phyloP scores from a whole-genome alignment of 2,329 filamentous ascomycete genomes.

The Simplicillium sp. region DNA sequence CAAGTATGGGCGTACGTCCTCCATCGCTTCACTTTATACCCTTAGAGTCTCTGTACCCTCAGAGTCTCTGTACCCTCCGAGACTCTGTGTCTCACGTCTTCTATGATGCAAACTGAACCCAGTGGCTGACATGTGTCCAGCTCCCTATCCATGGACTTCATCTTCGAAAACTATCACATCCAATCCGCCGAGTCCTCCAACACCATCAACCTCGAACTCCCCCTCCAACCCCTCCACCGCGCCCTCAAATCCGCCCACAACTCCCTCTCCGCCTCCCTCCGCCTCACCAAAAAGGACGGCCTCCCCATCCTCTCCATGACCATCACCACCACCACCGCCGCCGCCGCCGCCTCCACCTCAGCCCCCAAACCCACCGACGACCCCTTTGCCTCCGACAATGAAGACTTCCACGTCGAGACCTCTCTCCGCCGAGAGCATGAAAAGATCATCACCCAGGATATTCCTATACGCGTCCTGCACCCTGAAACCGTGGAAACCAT shows the following conservation, averaged over 20 bases:
- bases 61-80: no score
- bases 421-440: conserved; percentile 63
- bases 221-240: conserved; percentile 76
- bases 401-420: conserved; percentile 42
- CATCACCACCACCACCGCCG: conserved; percentile 66
- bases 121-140: conserved; percentile 20
- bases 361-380: conserved; percentile 24
- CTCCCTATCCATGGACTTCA: conserved; percentile 61
- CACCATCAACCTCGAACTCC: conserved; percentile 93
- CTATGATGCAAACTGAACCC: background rate
- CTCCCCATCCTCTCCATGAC: conserved; percentile 82
- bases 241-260: conserved; percentile 84
- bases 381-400: conserved; percentile 32
- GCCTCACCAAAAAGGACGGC: conserved; percentile 87
- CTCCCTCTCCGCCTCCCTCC: conserved; percentile 72
- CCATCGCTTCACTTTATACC: no score
- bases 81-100: no score
- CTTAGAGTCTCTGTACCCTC: no score
- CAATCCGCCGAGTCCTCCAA: conserved; percentile 76
- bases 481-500: conserved; percentile 81
- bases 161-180: conserved; percentile 79
- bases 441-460: conserved; percentile 88
- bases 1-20: conserved; percentile 88
- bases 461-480: conserved; percentile 85
- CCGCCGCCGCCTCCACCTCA: conserved; percentile 24